Evolutionary conservation across 306 rosid genomes (phyloP).

Genomic region (Medicago arabica): DNA sequence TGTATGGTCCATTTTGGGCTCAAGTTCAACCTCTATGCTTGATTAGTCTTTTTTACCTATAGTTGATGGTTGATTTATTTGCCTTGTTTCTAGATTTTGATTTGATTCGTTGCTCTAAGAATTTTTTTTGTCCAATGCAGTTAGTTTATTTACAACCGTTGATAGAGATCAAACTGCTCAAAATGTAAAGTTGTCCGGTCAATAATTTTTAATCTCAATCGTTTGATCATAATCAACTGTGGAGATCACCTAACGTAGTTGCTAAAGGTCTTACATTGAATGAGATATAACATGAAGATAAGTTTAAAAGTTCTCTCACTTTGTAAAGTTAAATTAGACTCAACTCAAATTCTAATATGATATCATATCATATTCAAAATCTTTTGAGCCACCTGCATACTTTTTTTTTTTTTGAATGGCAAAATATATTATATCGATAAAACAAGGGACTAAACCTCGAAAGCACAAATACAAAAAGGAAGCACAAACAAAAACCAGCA

Average conservation of each 20-base stretch:
- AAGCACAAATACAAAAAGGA: too few species aligned
- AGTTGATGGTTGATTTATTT: conserved; percentile 11
- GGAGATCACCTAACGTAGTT: background rate
- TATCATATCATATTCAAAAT: too few species aligned
- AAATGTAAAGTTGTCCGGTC: background rate
- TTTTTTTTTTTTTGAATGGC: too few species aligned
- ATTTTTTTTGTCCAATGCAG: background rate
- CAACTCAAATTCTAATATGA: too few species aligned
- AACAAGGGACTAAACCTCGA: too few species aligned
- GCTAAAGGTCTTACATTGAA: background rate
- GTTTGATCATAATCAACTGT: background rate
- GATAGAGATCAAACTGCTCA: background rate
- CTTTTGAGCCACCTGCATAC: too few species aligned
- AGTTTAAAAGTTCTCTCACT: too few species aligned
- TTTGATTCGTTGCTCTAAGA: background rate
- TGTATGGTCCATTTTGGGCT: conserved; percentile 32
- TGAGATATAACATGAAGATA: too few species aligned
- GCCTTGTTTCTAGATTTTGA: conserved; percentile 6
- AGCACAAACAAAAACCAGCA: too few species aligned
- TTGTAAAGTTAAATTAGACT: too few species aligned
- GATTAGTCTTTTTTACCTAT: conserved; percentile 19
- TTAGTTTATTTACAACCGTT: background rate
- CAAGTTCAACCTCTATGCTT: conserved; percentile 33
- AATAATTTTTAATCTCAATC: background rate
- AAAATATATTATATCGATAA: too few species aligned